These are phyloP conservation scores for Triticum dicoccoides DNA, from an alignment of 176 grass and related monocot genomes.

Conservation along the genomic window DNA sequence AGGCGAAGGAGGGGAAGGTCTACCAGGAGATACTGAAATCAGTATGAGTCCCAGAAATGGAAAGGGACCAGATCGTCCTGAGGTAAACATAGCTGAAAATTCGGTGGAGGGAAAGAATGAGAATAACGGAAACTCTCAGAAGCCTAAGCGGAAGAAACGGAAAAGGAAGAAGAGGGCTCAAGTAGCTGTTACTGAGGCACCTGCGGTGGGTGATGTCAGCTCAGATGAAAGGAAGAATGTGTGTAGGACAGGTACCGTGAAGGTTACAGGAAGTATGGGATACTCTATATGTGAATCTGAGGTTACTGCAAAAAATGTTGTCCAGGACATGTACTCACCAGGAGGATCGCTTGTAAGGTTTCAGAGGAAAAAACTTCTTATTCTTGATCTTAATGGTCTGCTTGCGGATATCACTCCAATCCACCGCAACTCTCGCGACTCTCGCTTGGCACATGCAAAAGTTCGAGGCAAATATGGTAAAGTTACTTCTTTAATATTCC, in stretches of 20 bases:
- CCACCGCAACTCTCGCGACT: neutral
- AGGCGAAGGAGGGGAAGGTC: neutral
- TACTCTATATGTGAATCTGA: no score
- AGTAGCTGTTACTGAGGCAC: neutral
- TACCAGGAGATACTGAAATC: neutral
- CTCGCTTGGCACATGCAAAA: conserved; percentile 45
- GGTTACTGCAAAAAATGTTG: conserved; percentile 17
- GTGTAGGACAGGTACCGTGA: neutral
- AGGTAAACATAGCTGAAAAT: conserved; percentile 4
- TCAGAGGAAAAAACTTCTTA: conserved; percentile 74
- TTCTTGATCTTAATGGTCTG: conserved; percentile 92
- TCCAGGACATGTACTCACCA: conserved; percentile 26
- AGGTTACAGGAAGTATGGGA: neutral
- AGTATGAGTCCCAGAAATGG: neutral
- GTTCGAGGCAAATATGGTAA: conserved; percentile 69
- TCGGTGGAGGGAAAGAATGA: neutral
- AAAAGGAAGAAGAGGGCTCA: conserved; percentile 5
- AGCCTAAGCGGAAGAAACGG: neutral
- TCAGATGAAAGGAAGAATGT: conserved; percentile 10
- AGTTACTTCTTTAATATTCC: conserved; percentile 8
- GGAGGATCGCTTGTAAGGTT: conserved; percentile 45
- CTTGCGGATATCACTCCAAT: conserved; percentile 71
- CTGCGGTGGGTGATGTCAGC: neutral
- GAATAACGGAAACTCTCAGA: neutral
- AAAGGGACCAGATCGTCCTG: neutral